Evolutionary conservation across 2,329 filamentous ascomycete genomes (phyloP).

Genomic region (Talaromyces atroroseus): DNA sequence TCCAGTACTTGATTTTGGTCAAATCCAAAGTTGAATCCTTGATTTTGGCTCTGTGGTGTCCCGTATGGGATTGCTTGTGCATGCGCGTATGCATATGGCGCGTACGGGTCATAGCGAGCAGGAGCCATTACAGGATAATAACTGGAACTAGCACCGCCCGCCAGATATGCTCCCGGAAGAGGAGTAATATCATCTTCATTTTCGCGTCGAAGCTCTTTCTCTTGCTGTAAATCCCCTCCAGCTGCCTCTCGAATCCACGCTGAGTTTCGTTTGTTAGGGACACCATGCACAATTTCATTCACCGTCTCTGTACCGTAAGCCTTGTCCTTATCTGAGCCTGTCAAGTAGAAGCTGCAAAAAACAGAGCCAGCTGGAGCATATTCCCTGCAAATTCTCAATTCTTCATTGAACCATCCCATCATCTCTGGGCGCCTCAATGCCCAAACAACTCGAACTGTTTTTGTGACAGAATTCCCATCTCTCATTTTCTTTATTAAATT

Average conservation of each 20-base stretch:
- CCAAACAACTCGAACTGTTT: conserved; percentile 90
- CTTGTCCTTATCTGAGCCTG: conserved; percentile 54
- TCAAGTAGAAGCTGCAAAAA: conserved; percentile 92
- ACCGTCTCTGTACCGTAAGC: conserved; percentile 49
- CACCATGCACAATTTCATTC: conserved; percentile 79
- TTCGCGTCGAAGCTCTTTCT: conserved; percentile 72
- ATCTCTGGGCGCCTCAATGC: conserved; percentile 83
- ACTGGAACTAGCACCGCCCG: conserved; percentile 14
- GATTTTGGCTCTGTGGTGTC: background rate
- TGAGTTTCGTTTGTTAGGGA: conserved; percentile 81
- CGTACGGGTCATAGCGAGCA: conserved; percentile 16
- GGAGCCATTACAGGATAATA: conserved; percentile 13
- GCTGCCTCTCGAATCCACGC: conserved; percentile 77
- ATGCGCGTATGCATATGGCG: conserved; percentile 17
- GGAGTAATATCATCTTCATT: conserved; percentile 81
- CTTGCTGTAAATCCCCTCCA: conserved; percentile 69
- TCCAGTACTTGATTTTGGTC: conserved; percentile 15
- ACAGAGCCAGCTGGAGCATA: conserved; percentile 82
- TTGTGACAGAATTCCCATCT: conserved; percentile 88
- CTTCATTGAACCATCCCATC: conserved; percentile 97
- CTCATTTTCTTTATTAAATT: conserved; percentile 96
- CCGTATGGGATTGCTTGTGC: conserved; percentile 4
- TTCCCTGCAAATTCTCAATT: conserved; percentile 85
- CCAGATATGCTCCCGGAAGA: conserved; percentile 54
- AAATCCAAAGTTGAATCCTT: conserved; percentile 15